Evolutionary conservation across 2,329 filamentous ascomycete genomes (phyloP).

Genomic region (Emergomyces africanus): DNA sequence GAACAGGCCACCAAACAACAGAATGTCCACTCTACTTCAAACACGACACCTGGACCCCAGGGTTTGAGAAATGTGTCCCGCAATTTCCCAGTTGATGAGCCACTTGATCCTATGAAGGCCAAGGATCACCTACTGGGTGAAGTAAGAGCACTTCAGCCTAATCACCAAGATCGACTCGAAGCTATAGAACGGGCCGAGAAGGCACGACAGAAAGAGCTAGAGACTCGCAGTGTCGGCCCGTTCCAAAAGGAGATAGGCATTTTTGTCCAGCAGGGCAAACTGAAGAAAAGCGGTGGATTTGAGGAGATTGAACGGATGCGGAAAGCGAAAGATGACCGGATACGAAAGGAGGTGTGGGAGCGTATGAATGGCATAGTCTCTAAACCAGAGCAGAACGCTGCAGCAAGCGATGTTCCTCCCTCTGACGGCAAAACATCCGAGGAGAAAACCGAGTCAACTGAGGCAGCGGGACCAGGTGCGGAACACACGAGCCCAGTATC

Average conservation of each 20-base stretch:
- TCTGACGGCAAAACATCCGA: background rate
- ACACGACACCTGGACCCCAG: slow-evolving; percentile 27
- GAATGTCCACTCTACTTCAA: slow-evolving; percentile 49
- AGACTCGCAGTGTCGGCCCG: slow-evolving; percentile 57
- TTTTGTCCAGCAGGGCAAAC: slow-evolving; percentile 79
- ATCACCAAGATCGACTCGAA: slow-evolving; percentile 84
- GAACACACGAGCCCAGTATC: background rate
- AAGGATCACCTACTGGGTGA: slow-evolving; percentile 89
- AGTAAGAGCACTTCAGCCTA: slow-evolving; percentile 83
- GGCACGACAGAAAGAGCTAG: slow-evolving; percentile 75
- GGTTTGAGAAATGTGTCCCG: slow-evolving; percentile 41
- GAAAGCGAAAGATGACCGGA: slow-evolving; percentile 73
- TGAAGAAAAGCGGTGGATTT: slow-evolving; percentile 92
- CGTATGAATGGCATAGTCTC: slow-evolving; percentile 38
- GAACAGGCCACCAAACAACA: slow-evolving; percentile 99
- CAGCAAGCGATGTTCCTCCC: slow-evolving; percentile 6
- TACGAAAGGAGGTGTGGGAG: slow-evolving; percentile 60
- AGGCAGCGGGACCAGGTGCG: background rate
- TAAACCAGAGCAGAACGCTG: slow-evolving; percentile 32
- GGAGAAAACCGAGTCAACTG: background rate
- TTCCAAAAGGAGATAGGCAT: slow-evolving; percentile 73
- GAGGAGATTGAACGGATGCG: slow-evolving; percentile 84
- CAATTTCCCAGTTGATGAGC: slow-evolving; percentile 36
- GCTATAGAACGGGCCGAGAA: slow-evolving; percentile 97
- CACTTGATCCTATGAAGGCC: slow-evolving; percentile 60